Percentiles rank a stretch among this genome's conserved stretches.
Conservation (phyloP, 2,329 filamentous ascomycete genomes). For the Alternaria sp. region DNA sequence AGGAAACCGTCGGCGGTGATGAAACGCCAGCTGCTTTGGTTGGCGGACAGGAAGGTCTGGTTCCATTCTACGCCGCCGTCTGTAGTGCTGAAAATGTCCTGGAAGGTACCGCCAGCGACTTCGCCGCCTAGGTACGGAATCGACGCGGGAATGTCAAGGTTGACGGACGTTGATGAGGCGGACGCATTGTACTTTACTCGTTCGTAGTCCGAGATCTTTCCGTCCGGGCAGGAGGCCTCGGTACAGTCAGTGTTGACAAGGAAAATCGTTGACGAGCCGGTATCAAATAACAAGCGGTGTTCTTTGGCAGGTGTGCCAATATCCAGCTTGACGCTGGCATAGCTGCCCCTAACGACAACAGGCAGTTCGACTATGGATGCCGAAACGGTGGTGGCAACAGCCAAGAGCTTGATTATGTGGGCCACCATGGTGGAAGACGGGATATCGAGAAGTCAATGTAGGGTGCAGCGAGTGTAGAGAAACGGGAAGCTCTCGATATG, state of each 20-base stretch:
- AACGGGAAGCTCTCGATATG: neutral
- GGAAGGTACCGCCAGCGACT: constrained; percentile 16
- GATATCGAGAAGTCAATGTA: neutral
- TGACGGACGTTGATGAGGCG: constrained; percentile 18
- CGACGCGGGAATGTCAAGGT: constrained; percentile 12
- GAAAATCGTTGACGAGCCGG: constrained; percentile 26
- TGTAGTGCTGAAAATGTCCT: constrained; percentile 22
- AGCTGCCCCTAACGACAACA: constrained; percentile 16
- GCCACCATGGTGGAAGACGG: neutral
- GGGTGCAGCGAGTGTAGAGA: neutral
- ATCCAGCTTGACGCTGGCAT: constrained; percentile 13
- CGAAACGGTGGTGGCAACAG: constrained; percentile 10
- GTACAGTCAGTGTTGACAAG: constrained; percentile 27
- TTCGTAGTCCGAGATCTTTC: constrained; percentile 6
- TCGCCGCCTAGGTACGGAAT: constrained; percentile 27
- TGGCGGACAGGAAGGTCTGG: constrained; percentile 28
- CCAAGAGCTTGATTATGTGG: constrained; percentile 2
- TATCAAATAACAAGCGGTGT: constrained; percentile 28
- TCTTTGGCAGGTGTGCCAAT: constrained; percentile 24
- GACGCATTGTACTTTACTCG: constrained; percentile 25
- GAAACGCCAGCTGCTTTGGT: constrained; percentile 27
- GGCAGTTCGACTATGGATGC: constrained; percentile 27
- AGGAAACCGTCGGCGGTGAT: constrained; percentile 32
- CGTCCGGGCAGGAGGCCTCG: constrained; percentile 18
- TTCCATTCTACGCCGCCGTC: constrained; percentile 23